Conservation (phyloP, 108 stramenopile genomes). For the Asterionellopsis glacialis region DNA sequence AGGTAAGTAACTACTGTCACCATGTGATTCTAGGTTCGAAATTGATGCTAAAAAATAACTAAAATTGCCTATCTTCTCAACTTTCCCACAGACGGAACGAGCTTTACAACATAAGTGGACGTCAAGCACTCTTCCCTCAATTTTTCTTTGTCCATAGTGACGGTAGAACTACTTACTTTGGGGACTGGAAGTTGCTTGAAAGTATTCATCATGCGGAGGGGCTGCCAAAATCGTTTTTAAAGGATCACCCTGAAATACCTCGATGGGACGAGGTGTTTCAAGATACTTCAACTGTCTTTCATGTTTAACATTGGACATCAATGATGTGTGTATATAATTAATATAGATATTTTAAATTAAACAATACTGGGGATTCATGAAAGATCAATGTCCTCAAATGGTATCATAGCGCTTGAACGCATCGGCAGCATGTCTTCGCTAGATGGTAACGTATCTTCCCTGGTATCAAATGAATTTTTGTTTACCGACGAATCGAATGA, state of each 20-base stretch:
- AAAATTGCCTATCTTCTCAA: background rate
- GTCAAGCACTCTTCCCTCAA: constrained; percentile 72
- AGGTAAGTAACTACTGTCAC: background rate
- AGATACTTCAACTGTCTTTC: constrained; percentile 6
- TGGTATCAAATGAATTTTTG: too few species aligned
- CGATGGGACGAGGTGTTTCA: constrained; percentile 8
- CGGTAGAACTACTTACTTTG: constrained; percentile 28
- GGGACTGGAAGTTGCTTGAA: constrained; percentile 12
- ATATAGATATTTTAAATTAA: too few species aligned
- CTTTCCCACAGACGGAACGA: constrained; percentile 39
- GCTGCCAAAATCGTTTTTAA: constrained; percentile 1
- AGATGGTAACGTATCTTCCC: too few species aligned
- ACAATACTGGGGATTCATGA: too few species aligned
- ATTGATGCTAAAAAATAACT: background rate
- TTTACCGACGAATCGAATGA: too few species aligned
- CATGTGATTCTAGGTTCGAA: background rate
- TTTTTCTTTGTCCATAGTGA: constrained; percentile 55
- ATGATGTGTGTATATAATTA: too few species aligned
- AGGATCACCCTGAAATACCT: background rate
- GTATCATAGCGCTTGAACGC: too few species aligned
- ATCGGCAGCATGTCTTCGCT: too few species aligned
- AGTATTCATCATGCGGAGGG: constrained; percentile 10
- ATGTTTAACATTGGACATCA: background rate
- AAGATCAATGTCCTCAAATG: too few species aligned
- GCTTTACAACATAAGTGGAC: constrained; percentile 59